These are phyloP conservation scores for Exophiala viscosa DNA, from an alignment of 2,329 filamentous ascomycete species.

Conservation along the genomic window DNA sequence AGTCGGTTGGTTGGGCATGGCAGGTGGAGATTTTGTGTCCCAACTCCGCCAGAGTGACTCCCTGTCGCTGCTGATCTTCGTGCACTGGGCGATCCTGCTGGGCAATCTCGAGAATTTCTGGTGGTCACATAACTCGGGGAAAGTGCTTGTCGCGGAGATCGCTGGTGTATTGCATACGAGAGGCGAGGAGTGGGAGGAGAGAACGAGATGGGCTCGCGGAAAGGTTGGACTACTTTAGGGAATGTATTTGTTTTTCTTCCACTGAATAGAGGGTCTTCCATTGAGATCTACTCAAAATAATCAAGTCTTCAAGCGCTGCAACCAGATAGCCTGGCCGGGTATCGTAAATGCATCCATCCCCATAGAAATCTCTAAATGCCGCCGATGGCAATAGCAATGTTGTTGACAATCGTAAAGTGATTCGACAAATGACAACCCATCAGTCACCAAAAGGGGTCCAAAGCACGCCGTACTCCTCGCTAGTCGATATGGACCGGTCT, in stretches of 20 bases:
- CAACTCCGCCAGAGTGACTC: constrained; percentile 32
- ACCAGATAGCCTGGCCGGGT: too few relatives aligned
- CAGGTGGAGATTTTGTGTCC: constrained; percentile 34
- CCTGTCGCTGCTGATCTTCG: constrained; percentile 34
- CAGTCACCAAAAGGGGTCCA: too few relatives aligned
- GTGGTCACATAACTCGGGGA: constrained; percentile 37
- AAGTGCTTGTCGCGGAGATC: constrained; percentile 3
- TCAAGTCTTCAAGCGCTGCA: too few relatives aligned
- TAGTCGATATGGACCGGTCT: too few relatives aligned
- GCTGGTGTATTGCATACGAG: constrained; percentile 1
- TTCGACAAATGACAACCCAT: too few relatives aligned
- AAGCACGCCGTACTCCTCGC: too few relatives aligned
- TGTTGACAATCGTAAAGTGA: too few relatives aligned
- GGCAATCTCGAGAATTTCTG: constrained; percentile 34
- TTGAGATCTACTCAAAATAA: not conserved
- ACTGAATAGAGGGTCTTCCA: not conserved
- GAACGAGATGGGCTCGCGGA: constrained; percentile 4
- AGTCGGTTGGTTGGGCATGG: constrained; percentile 32
- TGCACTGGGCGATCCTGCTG: constrained; percentile 37
- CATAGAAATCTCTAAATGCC: too few relatives aligned
- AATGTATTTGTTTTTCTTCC: not conserved
- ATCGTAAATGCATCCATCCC: too few relatives aligned
- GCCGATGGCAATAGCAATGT: too few relatives aligned
- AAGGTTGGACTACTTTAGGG: constrained; percentile 1
- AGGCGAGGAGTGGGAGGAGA: constrained; percentile 3